Evolutionary conservation across 1,284 basidiomycete genomes (phyloP), one percentile per base, ranked within the genome.

Genomic region (Ceratobasidium sp.): DNA sequence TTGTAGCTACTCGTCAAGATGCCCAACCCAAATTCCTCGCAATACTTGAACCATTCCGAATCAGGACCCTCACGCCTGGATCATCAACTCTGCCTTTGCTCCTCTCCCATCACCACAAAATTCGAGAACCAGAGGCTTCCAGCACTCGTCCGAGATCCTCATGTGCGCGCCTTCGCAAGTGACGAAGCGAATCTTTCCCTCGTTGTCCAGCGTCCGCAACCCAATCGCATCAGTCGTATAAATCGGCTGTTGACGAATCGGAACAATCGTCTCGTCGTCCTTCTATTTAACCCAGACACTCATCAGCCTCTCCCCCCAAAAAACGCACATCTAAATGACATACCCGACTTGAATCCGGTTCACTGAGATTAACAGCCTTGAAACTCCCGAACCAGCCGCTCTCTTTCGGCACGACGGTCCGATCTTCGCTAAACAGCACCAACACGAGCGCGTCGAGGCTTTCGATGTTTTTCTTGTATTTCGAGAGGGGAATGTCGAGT

Each of bases 151-250:
- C 14, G 78, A 81, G 57, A 97, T 81, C 71, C 92, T 85, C 96
- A 98, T 97, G 79, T 97, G 95, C 77, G 86, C 84, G 8, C 93
- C 93, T 32, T 89, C 84, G 79, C 96, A 98, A 32, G 84, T 85
- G 61, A 84, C 84, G 34, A 93, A 82, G 14, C 84, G 77, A n/a
- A 97, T 83, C 1, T 81, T 84, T 2, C 89, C 91, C 5, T 84
- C 81, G 77, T 92, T 85, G 78, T 97, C 92, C 57, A 99, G 85
- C 62, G 81, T 79, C 26, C 86, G 85, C 50, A 99, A 81, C 0
- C 97, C 97, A 75, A 98, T 93, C 87, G 93, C 94, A 80, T 99
- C 93, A 64, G 94, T 86, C 1, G 78, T 79, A 81, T 97, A 99
- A 46, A 97, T 82, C 5, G 87, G 87, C 76, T 96, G 94, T 64